Evolutionary conservation across 495 filamentous ascomycete genomes (phyloP), one percentile per base, ranked within the genome.

Genomic region (Daldinia vernicosa): DNA sequence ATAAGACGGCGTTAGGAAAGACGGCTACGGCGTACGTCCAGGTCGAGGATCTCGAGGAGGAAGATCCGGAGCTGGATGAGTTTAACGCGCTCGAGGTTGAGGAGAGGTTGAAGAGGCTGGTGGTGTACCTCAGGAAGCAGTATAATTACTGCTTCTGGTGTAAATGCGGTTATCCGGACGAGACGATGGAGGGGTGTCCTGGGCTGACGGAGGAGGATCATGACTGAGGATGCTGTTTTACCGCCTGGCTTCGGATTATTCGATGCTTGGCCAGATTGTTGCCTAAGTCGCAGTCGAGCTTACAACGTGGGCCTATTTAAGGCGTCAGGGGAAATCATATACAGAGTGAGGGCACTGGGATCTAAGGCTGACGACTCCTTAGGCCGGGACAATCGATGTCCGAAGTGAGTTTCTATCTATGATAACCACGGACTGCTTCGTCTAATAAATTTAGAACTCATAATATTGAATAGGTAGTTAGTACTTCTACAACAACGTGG

Each of bases 131-230:
- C 40, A 85, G 95, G 24, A 82, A 89, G 30, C 86, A 84, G 71
- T 85, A 92, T 72, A 79, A 84, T 43, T 99, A 99, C 77, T 99
- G 95, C 82, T 97, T 97, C 78, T 99, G 94, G 93, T 99, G 95
- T 77, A 97, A 97, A 77, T 91, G 84, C 77, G 80, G 83, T 47
- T 98, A 98, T 74, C 78, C 81, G 1, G 89, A 90, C 54, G 84
- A 76, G 15, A 80, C 84, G 68, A 89, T 98, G 89, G 92, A 95
- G 4, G 94, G 92, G 0, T 99, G 95, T 84, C 94, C 95, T 0
- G 96, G 96, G 0, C 59, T 90, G 14, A 93, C 90, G 4, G 96
- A 98, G 80, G 95, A 98, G 74, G 93, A 97, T 75, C 95, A 98
- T 75, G 95, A 94, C 77, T 97, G 78, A 60, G 19, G 40, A 22